Percentiles rank a stretch among this genome's conserved stretches.
These are phyloP conservation scores for Celoporthe dispersa DNA, from an alignment of 2,329 filamentous ascomycete genomes.

Conservation along the genomic window DNA sequence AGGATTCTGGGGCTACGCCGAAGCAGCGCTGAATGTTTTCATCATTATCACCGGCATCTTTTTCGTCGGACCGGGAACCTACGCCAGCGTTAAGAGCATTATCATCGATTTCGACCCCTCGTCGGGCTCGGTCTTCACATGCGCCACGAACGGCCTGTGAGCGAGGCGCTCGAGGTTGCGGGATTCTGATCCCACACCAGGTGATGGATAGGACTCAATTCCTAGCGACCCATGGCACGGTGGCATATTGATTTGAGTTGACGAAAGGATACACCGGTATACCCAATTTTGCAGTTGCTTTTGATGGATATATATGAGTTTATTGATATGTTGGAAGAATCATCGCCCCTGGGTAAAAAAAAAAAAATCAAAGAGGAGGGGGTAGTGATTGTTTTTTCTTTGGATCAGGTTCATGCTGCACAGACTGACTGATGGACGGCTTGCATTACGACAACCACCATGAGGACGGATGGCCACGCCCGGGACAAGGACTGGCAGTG, in stretches of 20 bases:
- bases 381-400: not conserved
- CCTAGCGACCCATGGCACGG: not conserved
- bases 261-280: not conserved
- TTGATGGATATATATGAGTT: not conserved
- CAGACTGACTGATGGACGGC: not conserved
- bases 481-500: not conserved
- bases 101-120: constrained; percentile 71
- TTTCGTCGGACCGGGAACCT: constrained; percentile 82
- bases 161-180: not conserved
- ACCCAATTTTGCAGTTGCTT: not conserved
- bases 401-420: not conserved
- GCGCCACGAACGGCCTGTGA: constrained; percentile 68
- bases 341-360: not conserved
- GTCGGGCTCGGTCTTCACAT: constrained; percentile 72
- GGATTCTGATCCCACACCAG: not conserved
- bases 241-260: not conserved
- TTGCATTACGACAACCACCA: not conserved
- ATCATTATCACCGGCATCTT: constrained; percentile 79
- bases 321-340: not conserved
- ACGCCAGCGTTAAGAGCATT: constrained; percentile 75
- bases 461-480: not conserved
- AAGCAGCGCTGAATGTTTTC: constrained; percentile 69
- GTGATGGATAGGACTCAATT: not conserved
- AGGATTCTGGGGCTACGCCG: constrained; percentile 55
- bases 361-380: constrained; percentile 8